Percentiles rank a stretch among this genome's conserved stretches.
phyloP scores from a whole-genome alignment of 108 stramenopile species.

The Bacterosira constricta region DNA sequence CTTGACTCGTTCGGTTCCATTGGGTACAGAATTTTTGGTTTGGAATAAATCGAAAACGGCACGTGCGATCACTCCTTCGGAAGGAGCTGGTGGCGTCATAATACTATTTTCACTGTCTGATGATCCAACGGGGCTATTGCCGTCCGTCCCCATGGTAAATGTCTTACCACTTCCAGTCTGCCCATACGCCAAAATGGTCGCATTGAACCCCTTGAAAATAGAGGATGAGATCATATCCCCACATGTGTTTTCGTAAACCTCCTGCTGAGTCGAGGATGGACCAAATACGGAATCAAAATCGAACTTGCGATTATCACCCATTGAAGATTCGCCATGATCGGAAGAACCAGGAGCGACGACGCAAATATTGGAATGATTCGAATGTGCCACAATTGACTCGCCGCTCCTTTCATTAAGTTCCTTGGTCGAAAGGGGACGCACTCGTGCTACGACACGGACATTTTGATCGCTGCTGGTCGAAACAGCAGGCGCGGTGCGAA shows the following conservation, averaged over 20 bases:
- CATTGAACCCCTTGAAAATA: constrained; percentile 92
- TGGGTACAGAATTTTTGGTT: constrained; percentile 5
- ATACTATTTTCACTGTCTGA: background rate
- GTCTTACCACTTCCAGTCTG: constrained; percentile 96
- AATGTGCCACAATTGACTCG: constrained; percentile 26
- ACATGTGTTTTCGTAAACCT: constrained; percentile 84
- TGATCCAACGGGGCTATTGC: background rate
- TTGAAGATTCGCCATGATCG: background rate
- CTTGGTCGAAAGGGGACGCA: constrained; percentile 92
- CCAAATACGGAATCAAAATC: constrained; percentile 94
- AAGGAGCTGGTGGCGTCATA: background rate
- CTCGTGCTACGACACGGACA: constrained; percentile 83
- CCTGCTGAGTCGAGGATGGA: constrained; percentile 66
- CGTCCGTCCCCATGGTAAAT: constrained; percentile 60
- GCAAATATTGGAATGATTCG: background rate
- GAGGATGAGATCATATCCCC: constrained; percentile 50
- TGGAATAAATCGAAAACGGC: constrained; percentile 62
- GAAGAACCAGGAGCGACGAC: no score
- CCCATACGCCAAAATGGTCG: constrained; percentile 95
- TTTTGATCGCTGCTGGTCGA: constrained; percentile 42
- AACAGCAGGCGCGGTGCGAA: no score
- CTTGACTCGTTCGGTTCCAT: constrained; percentile 36
- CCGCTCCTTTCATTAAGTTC: constrained; percentile 56
- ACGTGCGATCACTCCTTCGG: constrained; percentile 64
- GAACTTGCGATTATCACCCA: constrained; percentile 46